These are phyloP conservation scores for Yamadazyma diospyri DNA, from an alignment of 1,139 yeast species.

Conservation along the genomic window DNA sequence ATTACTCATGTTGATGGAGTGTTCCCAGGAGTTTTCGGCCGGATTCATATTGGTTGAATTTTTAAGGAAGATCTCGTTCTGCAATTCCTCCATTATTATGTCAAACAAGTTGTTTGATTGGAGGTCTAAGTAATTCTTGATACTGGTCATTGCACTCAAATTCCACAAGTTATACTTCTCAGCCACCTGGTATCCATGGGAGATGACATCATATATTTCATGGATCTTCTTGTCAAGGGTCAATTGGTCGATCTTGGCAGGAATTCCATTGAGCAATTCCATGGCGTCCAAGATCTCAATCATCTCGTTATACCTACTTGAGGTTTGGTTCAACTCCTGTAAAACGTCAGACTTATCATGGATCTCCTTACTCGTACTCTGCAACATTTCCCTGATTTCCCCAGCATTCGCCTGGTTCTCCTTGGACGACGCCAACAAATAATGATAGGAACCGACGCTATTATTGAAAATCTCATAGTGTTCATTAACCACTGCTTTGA, in stretches of 20 bases:
- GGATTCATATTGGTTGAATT: conserved; percentile 8
- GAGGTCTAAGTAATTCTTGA: conserved; percentile 54
- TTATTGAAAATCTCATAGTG: conserved; percentile 84
- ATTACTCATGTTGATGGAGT: conserved; percentile 23
- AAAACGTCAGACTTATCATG: conserved; percentile 54
- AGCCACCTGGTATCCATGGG: conserved; percentile 53
- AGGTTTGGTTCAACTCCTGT: conserved; percentile 61
- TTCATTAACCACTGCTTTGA: conserved; percentile 72
- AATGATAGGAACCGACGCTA: conserved; percentile 73
- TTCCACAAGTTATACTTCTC: conserved; percentile 60
- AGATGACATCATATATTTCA: conserved; percentile 63
- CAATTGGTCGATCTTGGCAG: conserved; percentile 61
- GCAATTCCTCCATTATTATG: conserved; percentile 72
- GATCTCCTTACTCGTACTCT: conserved; percentile 48
- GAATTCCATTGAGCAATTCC: conserved; percentile 55
- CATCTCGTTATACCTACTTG: conserved; percentile 63
- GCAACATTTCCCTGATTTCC: conserved; percentile 51
- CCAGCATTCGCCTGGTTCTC: conserved; percentile 55
- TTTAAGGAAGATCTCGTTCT: conserved; percentile 68
- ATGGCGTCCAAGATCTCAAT: conserved; percentile 70
- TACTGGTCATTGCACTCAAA: conserved; percentile 55
- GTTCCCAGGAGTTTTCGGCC: conserved; percentile 25
- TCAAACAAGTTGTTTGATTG: conserved; percentile 70
- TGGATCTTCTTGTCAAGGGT: conserved; percentile 67
- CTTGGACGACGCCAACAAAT: conserved; percentile 51